These are phyloP conservation scores for Salix udensis DNA, from an alignment of 345 rosid genomes.

Conservation along the genomic window DNA sequence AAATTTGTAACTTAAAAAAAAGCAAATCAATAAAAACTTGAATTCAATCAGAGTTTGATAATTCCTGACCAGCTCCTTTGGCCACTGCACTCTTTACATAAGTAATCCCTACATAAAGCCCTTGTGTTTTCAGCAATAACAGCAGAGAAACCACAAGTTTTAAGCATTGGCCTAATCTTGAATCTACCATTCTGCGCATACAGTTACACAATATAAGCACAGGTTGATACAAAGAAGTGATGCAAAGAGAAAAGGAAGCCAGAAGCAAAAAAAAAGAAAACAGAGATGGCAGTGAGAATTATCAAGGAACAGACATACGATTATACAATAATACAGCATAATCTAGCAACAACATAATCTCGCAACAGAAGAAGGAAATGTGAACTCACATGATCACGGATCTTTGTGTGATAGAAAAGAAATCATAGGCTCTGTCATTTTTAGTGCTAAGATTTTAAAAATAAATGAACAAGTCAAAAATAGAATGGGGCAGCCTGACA, in stretches of 20 bases:
- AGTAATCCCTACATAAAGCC: slow-evolving; percentile 51
- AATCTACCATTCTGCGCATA: slow-evolving; percentile 55
- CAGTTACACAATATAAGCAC: not conserved
- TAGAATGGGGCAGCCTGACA: not conserved
- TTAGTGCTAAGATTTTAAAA: not conserved
- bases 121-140: slow-evolving; percentile 41
- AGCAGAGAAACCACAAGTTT: slow-evolving; percentile 37
- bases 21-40: not conserved
- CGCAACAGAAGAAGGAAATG: not conserved
- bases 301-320: not conserved
- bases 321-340: not conserved
- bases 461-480: not conserved
- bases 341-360: not conserved
- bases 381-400: slow-evolving; percentile 6
- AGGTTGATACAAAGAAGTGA: not conserved
- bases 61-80: slow-evolving; percentile 74
- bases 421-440: not conserved
- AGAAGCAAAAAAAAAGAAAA: slow-evolving; percentile 10
- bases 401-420: slow-evolving; percentile 2
- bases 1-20: not conserved
- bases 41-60: no score
- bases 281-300: not conserved
- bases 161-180: slow-evolving; percentile 46
- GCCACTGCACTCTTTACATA: slow-evolving; percentile 57
- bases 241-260: slow-evolving; percentile 12